Conservation (phyloP, 2,329 filamentous ascomycete species). For the Calycina herbarum region DNA sequence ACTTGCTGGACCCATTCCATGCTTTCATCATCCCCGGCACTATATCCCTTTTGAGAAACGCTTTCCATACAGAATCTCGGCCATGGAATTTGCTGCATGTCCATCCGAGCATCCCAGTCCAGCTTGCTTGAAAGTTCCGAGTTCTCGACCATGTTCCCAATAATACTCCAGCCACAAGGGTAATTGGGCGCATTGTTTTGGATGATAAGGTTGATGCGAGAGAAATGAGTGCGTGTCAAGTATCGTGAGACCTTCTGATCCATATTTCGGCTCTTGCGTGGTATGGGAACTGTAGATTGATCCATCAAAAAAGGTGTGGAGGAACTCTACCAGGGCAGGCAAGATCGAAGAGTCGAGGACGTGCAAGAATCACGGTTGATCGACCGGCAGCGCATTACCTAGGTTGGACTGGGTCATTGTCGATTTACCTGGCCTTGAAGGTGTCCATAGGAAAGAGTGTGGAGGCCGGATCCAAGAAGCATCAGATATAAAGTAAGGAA, state of each 20-base stretch:
- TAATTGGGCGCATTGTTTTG: slow-evolving; percentile 7
- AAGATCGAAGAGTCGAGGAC: slow-evolving; percentile 32
- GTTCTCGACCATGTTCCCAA: slow-evolving; percentile 23
- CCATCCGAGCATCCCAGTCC: slow-evolving; percentile 19
- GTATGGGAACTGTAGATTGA: slow-evolving; percentile 26
- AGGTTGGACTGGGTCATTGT: slow-evolving; percentile 29
- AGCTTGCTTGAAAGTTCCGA: slow-evolving; percentile 21
- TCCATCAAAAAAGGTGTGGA: slow-evolving; percentile 34
- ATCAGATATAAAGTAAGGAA: slow-evolving; percentile 15
- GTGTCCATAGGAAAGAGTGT: slow-evolving; percentile 15
- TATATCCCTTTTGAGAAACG: slow-evolving; percentile 34
- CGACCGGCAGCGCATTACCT: slow-evolving; percentile 31
- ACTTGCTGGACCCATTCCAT: slow-evolving; percentile 20
- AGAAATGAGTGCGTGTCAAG: slow-evolving; percentile 20
- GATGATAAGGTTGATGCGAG: slow-evolving; percentile 31
- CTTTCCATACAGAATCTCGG: slow-evolving; percentile 41
- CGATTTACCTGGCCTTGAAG: slow-evolving; percentile 12
- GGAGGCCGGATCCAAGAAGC: slow-evolving; percentile 11
- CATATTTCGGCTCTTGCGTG: slow-evolving; percentile 22
- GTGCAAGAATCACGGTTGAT: slow-evolving; percentile 34
- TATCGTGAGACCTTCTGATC: slow-evolving; percentile 32
- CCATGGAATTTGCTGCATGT: slow-evolving; percentile 26
- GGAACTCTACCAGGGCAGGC: slow-evolving; percentile 29
- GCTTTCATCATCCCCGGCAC: slow-evolving; percentile 3
- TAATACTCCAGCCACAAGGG: slow-evolving; percentile 14